Evolutionary conservation across 2,329 filamentous ascomycete species (phyloP), one percentile per base, ranked within the genome.

Genomic region (Juglanconis sp.): DNA sequence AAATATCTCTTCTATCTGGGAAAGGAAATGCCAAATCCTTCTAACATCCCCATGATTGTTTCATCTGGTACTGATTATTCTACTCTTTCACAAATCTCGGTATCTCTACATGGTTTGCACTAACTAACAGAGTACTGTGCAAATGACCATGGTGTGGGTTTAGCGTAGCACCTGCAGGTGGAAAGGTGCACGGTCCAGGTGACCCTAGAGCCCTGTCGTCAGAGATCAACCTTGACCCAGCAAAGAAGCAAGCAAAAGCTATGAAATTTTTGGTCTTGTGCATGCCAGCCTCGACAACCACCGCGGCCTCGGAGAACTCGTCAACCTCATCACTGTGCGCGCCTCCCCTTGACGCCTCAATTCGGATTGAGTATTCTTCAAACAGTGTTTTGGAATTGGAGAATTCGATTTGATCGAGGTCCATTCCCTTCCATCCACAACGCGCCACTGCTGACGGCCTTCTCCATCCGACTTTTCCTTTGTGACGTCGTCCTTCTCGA

Each of bases 401-500:
- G 53, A 49, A 42, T 44, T 31, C 17, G 55, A 42, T 34, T 4
- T 56, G 47, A 53, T 49, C 40, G 35, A 34, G 52, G 52, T 57
- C 34, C 50, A 57, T 53, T 40, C 44, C 24, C 48, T 42, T 52
- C 38, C 40, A 47, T 44, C 57, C 38, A 30, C 49, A 58, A 40
- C 54, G 47, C 34, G 51, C 36, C 24, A 24, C 47, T 55, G 38
- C 54, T 53, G 51, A 57, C 56, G 57, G 40, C 56, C 40, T 55
- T 62, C 53, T 58, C 64, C 57, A 57, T 64, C 59, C 30, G 31
- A 51, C 30, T 53, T 34, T 35, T 47, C 36, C 61, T 64, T 57
- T 64, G 63, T 60, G 62, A 67, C 64, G 59, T 66, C 68, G 66
- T 69, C 65, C 60, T 48, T 30, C 40, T 57, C 48, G 31, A 36